Base-by-base conservation (phyloP, 2,329 filamentous ascomycete species). In the Elsinoe batatas region DNA sequence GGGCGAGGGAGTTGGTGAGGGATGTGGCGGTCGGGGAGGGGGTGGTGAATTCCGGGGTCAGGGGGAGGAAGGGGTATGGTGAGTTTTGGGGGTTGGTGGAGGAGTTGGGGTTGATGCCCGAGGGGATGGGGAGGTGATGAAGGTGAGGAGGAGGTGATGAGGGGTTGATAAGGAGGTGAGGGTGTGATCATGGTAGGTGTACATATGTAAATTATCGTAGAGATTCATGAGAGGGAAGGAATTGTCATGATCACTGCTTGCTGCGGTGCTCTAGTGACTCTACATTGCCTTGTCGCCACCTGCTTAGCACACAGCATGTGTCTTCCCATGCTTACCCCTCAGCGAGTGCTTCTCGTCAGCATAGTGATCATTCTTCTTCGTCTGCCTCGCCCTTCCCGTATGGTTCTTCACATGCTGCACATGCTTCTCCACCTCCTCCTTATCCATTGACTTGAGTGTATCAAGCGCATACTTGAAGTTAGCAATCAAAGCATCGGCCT, bases 261-360 rank as follows among this genome's bases (percentile, higher is more conserved):
- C 7, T 6, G 15, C 17, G 12, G 20, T 20, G 5, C 12, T 8
- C 13, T n/a, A 17, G 10, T 49, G 44, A 6, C 2, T 30, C 26
- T 30, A 30, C 44, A 8, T 15, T 22, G 1, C 26, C 8, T 49
- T 22, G 10, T 22, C 5, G 8, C 40, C 11, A 44, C 13, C 42
- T 26, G 22, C 18, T 60, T 81, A 95, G 72, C 91, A 96, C 58
- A 94, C 76, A 37, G 82, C 84, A 70, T 95, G 91, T 1, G 89
- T 91, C 80, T 96, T 96, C 56, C 89, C 91, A 57, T 82, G 81
- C 80, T 93, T 91, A 13, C 88, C 91, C 73, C 95, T 88, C 62
- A 97, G 74, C 57, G 86, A 91, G 72, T 97, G 91, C 63, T 81
- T 81, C 74, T 95, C 90, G 60, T 85, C 81, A 72, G 84, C 70